Base-by-base conservation (phyloP, 2,329 filamentous ascomycete species). In the Beauveria caledonica region DNA sequence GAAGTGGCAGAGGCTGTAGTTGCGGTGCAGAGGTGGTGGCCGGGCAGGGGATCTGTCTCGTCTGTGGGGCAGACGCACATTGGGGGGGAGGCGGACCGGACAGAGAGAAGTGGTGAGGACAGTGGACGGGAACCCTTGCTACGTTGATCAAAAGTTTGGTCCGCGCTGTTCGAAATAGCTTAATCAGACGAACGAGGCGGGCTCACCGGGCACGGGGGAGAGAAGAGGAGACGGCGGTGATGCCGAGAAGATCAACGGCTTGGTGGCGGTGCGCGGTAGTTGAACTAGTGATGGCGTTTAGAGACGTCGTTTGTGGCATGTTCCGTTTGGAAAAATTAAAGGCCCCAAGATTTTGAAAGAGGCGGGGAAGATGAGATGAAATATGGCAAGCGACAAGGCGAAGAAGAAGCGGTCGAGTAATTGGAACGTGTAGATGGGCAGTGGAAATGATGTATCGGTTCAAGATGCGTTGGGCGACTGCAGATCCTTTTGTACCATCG, bases 61-160 rank as follows among this genome's bases (percentile, higher is more conserved):
- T 48, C 36, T 21, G 55, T 58, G 55, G 55, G 55, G 15, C 55
- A 58, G 55, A 50, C 45, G 42, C 45, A 58, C 45, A 57, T 57
- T 40, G 39, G 54, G 54, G 40, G 53, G 27, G 3, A 21, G 21
- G 48, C 27, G 10, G 25, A 33, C 33, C 13, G 11, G 13, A 21
- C n/a, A 51, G 49, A 52, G 33, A 55, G 39, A 55, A 23, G 52
- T 46, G 40, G 53, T 56, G 53, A 45, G 7, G 15, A 46, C 25
- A 44, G 52, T 19, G 39, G 17, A 33, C 40, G 25, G 27, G 42
- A 42, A 51, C 27, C 53, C 53, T 45, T 21, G 53, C 42, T 46
- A 42, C 11, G 53, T 45, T 56, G 45, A 56, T 56, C 27, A 23
- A 36, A 13, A 54, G 17, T 29, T 27, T 27, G 51, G 51, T 17